Percentiles rank a stretch among this genome's conserved stretches.
These are phyloP conservation scores for Fusarium sp. DNA, from an alignment of 2,329 filamentous ascomycete species.

Conservation along the genomic window DNA sequence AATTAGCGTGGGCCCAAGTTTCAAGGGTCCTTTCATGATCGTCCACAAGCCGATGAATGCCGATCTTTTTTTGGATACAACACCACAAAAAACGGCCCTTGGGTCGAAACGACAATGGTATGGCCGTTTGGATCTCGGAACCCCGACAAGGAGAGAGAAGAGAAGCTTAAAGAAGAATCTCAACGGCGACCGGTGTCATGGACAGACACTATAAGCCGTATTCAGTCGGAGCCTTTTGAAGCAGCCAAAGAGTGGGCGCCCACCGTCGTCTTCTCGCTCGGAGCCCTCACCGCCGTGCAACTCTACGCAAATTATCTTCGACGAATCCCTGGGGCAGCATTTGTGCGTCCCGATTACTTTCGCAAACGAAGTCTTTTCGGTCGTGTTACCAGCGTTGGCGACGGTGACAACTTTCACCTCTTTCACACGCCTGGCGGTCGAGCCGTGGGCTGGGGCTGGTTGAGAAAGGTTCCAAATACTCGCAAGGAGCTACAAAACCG, in stretches of 20 bases:
- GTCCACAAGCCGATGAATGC: constrained; percentile 16
- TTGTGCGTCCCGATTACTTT: constrained; percentile 81
- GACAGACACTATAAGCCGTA: constrained; percentile 51
- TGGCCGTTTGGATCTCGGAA: constrained; percentile 54
- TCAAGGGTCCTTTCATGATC: constrained; percentile 30
- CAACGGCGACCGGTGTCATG: constrained; percentile 51
- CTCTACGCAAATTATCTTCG: constrained; percentile 82
- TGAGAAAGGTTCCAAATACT: constrained; percentile 77
- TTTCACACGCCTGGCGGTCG: constrained; percentile 95
- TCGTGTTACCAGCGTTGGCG: constrained; percentile 90
- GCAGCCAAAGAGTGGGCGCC: constrained; percentile 56
- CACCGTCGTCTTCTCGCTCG: constrained; percentile 52
- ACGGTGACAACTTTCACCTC: constrained; percentile 94
- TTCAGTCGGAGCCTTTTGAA: constrained; percentile 46
- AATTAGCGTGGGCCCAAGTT: constrained; percentile 37
- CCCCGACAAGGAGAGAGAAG: constrained; percentile 38
- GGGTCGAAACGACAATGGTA: constrained; percentile 53
- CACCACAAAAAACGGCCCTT: constrained; percentile 39
- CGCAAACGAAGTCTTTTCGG: constrained; percentile 82
- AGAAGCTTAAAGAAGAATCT: constrained; percentile 31
- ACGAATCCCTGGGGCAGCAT: constrained; percentile 80
- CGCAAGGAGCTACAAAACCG: constrained; percentile 77
- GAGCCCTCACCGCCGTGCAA: constrained; percentile 53
- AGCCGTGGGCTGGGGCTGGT: constrained; percentile 91
- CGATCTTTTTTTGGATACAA: constrained; percentile 31